Conservation (phyloP, 305 asterid genomes). For the Solanum hybrid region DNA sequence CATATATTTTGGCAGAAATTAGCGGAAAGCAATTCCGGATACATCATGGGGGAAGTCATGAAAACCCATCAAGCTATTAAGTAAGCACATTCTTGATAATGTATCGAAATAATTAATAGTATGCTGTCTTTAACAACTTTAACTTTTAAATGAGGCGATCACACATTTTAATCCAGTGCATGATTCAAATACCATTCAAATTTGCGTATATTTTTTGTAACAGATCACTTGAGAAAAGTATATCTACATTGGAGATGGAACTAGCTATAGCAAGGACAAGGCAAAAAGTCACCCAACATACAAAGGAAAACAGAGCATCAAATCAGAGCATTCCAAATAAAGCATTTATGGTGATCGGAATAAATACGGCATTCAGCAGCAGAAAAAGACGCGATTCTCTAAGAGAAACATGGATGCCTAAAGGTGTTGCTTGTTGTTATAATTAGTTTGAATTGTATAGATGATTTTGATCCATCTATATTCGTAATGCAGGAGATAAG, state of each 20-base stretch:
- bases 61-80: slow-evolving; percentile 50
- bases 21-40: slow-evolving; percentile 23
- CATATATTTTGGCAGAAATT: slow-evolving; percentile 25
- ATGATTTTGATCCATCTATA: background rate
- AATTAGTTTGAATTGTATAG: background rate
- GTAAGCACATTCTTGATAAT: slow-evolving; percentile 12
- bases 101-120: background rate
- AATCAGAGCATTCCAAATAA: slow-evolving; percentile 18
- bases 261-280: slow-evolving; percentile 20
- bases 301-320: slow-evolving; percentile 1
- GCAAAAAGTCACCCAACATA: background rate
- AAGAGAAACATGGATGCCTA: slow-evolving; percentile 61
- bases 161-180: background rate
- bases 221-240: slow-evolving; percentile 47
- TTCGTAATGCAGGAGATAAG: slow-evolving; percentile 30
- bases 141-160: background rate
- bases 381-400: slow-evolving; percentile 52
- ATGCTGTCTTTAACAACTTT: background rate
- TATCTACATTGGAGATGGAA: slow-evolving; percentile 41
- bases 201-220: background rate
- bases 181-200: background rate
- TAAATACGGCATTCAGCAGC: slow-evolving; percentile 68
- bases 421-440: slow-evolving; percentile 15
- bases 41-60: slow-evolving; percentile 38
- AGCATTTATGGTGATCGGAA: slow-evolving; percentile 56